Base-by-base conservation (phyloP, 768 basidiomycete species). In the Dentipellis sp. region DNA sequence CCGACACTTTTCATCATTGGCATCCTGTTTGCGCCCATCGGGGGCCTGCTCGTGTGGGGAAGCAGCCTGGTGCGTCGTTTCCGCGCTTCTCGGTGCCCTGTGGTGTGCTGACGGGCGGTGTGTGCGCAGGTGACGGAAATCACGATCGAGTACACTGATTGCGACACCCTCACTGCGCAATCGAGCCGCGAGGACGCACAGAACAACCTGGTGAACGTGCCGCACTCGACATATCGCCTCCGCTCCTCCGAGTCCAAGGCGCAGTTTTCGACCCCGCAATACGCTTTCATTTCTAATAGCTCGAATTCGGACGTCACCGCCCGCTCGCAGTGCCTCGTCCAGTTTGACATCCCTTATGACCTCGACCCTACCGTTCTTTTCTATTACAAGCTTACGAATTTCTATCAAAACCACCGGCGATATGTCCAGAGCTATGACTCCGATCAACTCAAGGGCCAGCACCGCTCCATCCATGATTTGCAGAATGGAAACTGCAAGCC, bases 351-450 rank as follows among this genome's bases (percentile, higher is more conserved):
- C 38, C 92, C 93, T 8, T 82, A 83, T 53, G 81, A 90, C 66
- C 74, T 99, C 35, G 70, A 78, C 10, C 72, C 79, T 14, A 76
- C 85, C 22, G 88, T 98, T 11, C 82, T 99, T 64, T 76, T 97
- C 62, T 99, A 99, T 75, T 99, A 98, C 81, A 93, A 92, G 72
- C 79, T 91, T 67, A 92, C 90, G 50, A 94, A 94, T 74, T 95
- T 94, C 74, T 98, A 83, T 74, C 95, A 99, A 78, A 99, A 99
- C 70, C 97, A 99, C 68, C 86, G 97, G 36, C 83, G 97, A 66
- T 99, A 98, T 66, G 97, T 98, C 55, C 88, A 94, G 75, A 94
- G 91, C 67, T 72, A 91, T 45, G 82, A 94, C 66, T 77, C 86
- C 11, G 76, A 86, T 62, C 97, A 99, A 69, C 78, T 99, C 54